A percentile compares a stretch with the other conserved stretches of the same genome.
Evolutionary conservation across 2,329 filamentous ascomycete genomes (phyloP).

Genomic region (Pyricularia grisea): DNA sequence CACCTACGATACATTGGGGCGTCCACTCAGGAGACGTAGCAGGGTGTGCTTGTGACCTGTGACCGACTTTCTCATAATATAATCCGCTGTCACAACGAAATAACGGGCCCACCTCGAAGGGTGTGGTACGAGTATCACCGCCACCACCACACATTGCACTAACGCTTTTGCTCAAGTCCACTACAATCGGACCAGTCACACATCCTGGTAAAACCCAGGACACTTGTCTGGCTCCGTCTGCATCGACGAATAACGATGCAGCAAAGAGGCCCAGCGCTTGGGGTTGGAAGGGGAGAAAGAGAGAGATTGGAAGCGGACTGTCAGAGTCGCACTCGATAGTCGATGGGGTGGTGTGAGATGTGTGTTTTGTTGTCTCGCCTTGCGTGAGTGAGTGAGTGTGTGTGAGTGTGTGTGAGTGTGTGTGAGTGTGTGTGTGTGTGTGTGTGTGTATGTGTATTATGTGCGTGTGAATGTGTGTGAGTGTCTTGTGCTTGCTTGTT

Average conservation of each 20-base stretch:
- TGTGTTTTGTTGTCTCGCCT: not conserved
- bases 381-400: not conserved
- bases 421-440: not conserved
- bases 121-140: not conserved
- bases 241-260: not conserved
- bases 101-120: not conserved
- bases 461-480: not conserved
- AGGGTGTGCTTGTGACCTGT: not conserved
- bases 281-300: not conserved
- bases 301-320: not conserved
- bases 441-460: no score
- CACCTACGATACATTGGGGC: not conserved
- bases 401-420: not conserved
- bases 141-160: not conserved
- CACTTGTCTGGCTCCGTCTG: not conserved
- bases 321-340: not conserved
- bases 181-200: not conserved
- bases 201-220: not conserved
- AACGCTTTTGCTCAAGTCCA: not conserved
- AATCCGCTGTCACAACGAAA: not conserved
- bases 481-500: not conserved
- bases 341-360: not conserved
- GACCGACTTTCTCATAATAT: not conserved
- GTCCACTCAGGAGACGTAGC: not conserved
- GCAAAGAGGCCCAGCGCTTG: not conserved